Conservation (phyloP, 2,329 filamentous ascomycete species). For the Ophiostoma australiae region DNA sequence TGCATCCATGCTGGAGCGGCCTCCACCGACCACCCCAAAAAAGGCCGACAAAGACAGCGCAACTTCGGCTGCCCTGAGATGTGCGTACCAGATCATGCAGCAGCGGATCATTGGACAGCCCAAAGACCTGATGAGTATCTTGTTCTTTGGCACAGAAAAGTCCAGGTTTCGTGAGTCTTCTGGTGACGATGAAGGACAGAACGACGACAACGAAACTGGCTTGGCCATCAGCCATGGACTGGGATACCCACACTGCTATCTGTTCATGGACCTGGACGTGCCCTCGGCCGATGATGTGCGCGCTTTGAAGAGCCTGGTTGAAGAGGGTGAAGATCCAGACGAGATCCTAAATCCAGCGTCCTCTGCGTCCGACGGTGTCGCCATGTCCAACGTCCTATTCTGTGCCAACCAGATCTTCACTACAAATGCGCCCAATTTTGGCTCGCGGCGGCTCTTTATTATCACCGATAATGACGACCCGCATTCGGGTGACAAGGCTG, state of each 20-base stretch:
- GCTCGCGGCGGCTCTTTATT: constrained; percentile 86
- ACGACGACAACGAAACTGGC: constrained; percentile 29
- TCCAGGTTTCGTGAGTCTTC: constrained; percentile 61
- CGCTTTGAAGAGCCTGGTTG: constrained; percentile 65
- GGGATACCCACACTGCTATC: constrained; percentile 85
- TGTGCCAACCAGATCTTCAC: constrained; percentile 96
- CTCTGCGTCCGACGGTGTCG: constrained; percentile 46
- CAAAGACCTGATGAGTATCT: constrained; percentile 92
- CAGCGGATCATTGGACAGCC: constrained; percentile 97
- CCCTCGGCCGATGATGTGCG: constrained; percentile 86
- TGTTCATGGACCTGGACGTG: constrained; percentile 81
- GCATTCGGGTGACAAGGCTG: constrained; percentile 64
- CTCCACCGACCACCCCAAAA: constrained; percentile 65
- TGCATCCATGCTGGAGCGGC: constrained; percentile 72
- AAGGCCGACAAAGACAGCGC: constrained; percentile 75
- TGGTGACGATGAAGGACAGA: constrained; percentile 1
- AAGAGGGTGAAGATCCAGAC: constrained; percentile 65
- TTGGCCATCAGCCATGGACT: constrained; percentile 38
- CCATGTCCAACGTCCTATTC: constrained; percentile 87
- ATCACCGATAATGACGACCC: constrained; percentile 93
- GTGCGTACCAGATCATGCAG: constrained; percentile 92
- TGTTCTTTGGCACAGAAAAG: constrained; percentile 84
- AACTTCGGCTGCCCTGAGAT: constrained; percentile 80
- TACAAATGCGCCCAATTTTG: constrained; percentile 89
- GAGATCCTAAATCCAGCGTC: constrained; percentile 63